Conservation (phyloP, 495 filamentous ascomycete genomes). For the Aspergillus avenaceus region DNA sequence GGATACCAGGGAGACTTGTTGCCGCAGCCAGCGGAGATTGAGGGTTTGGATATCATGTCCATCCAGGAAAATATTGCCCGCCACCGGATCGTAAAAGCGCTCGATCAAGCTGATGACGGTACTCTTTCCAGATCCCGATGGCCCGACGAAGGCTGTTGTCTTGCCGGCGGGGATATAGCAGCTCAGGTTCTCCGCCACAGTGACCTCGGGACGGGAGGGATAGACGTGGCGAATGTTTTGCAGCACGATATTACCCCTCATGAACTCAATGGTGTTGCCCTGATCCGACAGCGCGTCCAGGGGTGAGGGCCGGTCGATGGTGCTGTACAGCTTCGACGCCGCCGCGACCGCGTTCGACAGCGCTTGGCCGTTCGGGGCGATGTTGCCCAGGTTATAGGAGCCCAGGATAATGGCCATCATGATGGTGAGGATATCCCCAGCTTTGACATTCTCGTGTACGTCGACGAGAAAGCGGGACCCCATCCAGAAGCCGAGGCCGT, state of each 20-base stretch:
- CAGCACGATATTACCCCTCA: conserved; percentile 77
- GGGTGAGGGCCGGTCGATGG: conserved; percentile 84
- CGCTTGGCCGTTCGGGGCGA: conserved; percentile 79
- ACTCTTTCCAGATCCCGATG: conserved; percentile 85
- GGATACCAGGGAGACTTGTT: conserved; percentile 84
- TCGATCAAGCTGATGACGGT: conserved; percentile 90
- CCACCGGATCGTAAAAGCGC: conserved; percentile 89
- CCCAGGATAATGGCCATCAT: conserved; percentile 90
- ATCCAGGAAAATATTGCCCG: conserved; percentile 74
- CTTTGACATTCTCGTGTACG: conserved; percentile 46
- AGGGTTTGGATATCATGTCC: conserved; percentile 73
- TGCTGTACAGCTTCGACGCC: conserved; percentile 83
- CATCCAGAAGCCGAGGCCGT: conserved; percentile 94
- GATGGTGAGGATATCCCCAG: conserved; percentile 63
- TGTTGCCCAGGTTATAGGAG: conserved; percentile 84
- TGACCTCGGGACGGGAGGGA: conserved; percentile 84
- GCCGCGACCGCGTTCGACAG: conserved; percentile 78
- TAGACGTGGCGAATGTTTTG: conserved; percentile 85
- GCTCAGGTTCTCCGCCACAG: conserved; percentile 76
- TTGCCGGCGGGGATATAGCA: conserved; percentile 79
- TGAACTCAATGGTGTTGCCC: conserved; percentile 62
- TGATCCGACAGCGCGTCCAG: conserved; percentile 68
- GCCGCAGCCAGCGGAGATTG: conserved; percentile 87
- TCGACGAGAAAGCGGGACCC: conserved; percentile 72
- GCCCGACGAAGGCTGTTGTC: conserved; percentile 80